Base-by-base conservation (phyloP, 2,329 filamentous ascomycete species). In the Fusarium mangiferae region DNA sequence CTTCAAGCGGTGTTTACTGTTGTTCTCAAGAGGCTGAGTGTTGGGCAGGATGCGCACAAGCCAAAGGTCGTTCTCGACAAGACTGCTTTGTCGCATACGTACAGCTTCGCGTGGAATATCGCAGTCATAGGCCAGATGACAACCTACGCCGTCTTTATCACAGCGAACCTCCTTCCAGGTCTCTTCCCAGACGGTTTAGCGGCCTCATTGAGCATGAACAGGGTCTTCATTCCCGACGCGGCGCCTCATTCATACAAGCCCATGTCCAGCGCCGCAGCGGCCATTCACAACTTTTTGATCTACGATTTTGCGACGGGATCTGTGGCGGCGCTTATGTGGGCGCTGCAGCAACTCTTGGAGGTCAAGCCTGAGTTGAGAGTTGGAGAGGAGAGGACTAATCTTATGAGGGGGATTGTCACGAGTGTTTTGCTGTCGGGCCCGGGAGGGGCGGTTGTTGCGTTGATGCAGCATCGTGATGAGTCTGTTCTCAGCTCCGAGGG, bases 381-480 rank as follows among this genome's bases (percentile, higher is more conserved):
- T 20, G 62, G 73, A 0, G 75, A 77, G 30, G 77, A 77, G 58
- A 60, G 69, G n/a, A 39, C 51, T 1, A 67, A 75, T 7, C 61
- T 78, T 38, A 49, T 42, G 13, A 61, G 68, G 12, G 77, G 75
- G 3, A 45, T 78, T 17, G 12, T 70, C 2, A 75, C 54, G 20
- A 78, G 77, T 42, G 10, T 78, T 1, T 22, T 78, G 33, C 39
- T 78, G 15, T 68, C 77, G 17, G 77, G 77, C 1, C 77, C 77
- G 4, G 73, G 68, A 4, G 77, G 77, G 6, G 75, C 75, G 13
- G 35, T 77, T 24, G 38, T 77, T 71, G 77, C 77, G 30, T 57
- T 78, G 48, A 66, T 78, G 69, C 77, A 78, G 59, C 75, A 78
- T 62, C 62, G 77, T 3, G 77, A 78, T 55, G 77, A 78, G 59